phyloP scores from a whole-genome alignment of 148 eudicot species.

The Linanthus parryae region DNA sequence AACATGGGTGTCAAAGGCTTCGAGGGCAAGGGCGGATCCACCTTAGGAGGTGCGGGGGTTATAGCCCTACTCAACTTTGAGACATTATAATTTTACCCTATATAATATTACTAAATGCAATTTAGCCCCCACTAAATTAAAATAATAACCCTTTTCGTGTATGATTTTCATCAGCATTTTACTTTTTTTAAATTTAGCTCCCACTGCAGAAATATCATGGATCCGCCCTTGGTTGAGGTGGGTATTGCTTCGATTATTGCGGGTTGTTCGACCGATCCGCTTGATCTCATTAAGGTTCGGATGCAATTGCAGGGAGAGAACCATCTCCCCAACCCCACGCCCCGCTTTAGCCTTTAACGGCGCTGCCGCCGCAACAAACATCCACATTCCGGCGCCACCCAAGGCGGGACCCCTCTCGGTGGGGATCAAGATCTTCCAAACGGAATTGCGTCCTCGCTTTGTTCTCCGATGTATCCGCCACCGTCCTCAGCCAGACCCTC shows the following conservation, averaged over 20 bases:
- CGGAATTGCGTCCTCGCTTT: conserved; percentile 33
- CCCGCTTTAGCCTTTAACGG: conserved; percentile 24
- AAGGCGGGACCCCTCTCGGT: conserved; percentile 32
- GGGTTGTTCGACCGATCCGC: conserved; percentile 9
- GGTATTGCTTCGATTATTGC: conserved; percentile 7
- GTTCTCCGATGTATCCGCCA: conserved; percentile 50
- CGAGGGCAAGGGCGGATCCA: too few relatives aligned
- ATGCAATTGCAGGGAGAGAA: conserved; percentile 10
- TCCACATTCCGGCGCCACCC: conserved; percentile 12
- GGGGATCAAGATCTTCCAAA: conserved; percentile 27
- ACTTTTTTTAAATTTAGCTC: too few relatives aligned
- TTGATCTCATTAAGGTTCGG: conserved; percentile 11
- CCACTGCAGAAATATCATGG: too few relatives aligned
- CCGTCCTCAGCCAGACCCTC: conserved; percentile 47
- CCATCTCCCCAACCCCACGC: conserved; percentile 1
- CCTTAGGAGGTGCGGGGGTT: too few relatives aligned
- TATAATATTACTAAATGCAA: too few relatives aligned
- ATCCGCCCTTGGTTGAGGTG: conserved; percentile 9
- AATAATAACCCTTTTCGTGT: too few relatives aligned
- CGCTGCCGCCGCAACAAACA: conserved; percentile 2
- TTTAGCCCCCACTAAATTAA: too few relatives aligned
- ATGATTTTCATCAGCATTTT: too few relatives aligned
- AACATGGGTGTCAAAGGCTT: too few relatives aligned
- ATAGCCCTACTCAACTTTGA: too few relatives aligned
- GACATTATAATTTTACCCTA: too few relatives aligned